phyloP scores from a whole-genome alignment of 2,329 filamentous ascomycete genomes.

The Myriosclerotinia duriaeana region DNA sequence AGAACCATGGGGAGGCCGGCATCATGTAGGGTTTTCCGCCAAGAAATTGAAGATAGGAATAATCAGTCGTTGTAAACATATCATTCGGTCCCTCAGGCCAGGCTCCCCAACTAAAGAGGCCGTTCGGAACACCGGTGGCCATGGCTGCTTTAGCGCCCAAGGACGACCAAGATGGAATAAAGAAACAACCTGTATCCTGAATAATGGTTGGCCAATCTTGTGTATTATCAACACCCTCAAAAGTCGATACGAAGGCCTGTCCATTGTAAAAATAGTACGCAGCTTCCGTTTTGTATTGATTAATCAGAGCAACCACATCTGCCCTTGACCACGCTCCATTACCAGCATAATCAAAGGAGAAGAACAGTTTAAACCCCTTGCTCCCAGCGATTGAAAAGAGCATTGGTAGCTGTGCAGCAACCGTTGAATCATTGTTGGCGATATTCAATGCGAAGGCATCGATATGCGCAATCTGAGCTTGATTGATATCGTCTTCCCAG shows the following conservation, averaged over 20 bases:
- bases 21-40: not conserved
- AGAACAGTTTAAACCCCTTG: not conserved
- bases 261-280: conserved; percentile 1
- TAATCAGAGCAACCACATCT: not conserved
- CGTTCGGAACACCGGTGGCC: not conserved
- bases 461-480: not conserved
- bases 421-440: not conserved
- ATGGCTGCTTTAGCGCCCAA: not conserved
- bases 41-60: not conserved
- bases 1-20: not conserved
- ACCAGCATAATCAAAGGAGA: conserved; percentile 1
- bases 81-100: not conserved
- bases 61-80: conserved; percentile 1
- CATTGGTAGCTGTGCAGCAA: not conserved
- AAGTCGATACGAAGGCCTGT: not conserved
- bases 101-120: not conserved
- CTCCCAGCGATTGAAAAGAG: not conserved
- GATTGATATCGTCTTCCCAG: not conserved
- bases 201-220: conserved; percentile 3
- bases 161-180: not conserved
- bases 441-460: conserved; percentile 8
- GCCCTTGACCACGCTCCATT: not conserved
- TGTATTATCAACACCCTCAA: not conserved
- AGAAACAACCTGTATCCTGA: not conserved
- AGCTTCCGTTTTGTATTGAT: conserved; percentile 10